Evolutionary conservation across 768 basidiomycete species (phyloP), one percentile per base, ranked within the genome.

Genomic region (Suillus cothurnatus): DNA sequence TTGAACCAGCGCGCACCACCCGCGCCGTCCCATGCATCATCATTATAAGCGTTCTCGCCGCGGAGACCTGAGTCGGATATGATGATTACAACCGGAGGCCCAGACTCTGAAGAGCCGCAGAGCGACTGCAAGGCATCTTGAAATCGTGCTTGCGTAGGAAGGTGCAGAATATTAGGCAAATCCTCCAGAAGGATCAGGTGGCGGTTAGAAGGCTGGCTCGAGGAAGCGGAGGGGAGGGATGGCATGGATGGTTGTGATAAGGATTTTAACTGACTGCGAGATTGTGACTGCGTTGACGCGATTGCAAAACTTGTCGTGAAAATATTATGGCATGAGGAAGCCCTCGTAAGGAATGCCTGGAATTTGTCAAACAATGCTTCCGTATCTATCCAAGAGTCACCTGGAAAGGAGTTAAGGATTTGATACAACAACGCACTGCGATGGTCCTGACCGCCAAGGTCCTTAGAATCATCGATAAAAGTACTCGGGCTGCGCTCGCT

Each of bases 111-210:
- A 65, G 72, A 64, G 66, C 47, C 26, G 70, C 12, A 88, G 53
- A 94, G 82, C 1, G 84, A 74, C 58, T 87, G 77, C 1, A 97
- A 74, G 6, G 89, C 81, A 0, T 85, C 81, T 72, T 95, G 94
- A 74, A 97, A 96, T 11, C 85, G 84, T 17, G 79, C 77, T 71
- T 88, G 89, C 0, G 90, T 93, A 28, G 82, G 78, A 6, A 80
- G 75, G 76, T 95, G 94, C 6, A 94, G 80, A 62, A 98, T 86
- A 72, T 99, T 98, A 0, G 97, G 97, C 1, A 99, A 84, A 64
- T 96, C 92, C 77, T 96, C 94, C 9, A 97, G 80, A 5, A 98
- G 86, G 61, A 98, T 83, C 7, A 96, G 72, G 39, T 88, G 87
- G 0, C 82, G 84, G 68, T 78, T 79, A 59, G 64, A 60, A 56